Conservation (phyloP, 2,329 filamentous ascomycete species). For the Fusarium kyushuense region DNA sequence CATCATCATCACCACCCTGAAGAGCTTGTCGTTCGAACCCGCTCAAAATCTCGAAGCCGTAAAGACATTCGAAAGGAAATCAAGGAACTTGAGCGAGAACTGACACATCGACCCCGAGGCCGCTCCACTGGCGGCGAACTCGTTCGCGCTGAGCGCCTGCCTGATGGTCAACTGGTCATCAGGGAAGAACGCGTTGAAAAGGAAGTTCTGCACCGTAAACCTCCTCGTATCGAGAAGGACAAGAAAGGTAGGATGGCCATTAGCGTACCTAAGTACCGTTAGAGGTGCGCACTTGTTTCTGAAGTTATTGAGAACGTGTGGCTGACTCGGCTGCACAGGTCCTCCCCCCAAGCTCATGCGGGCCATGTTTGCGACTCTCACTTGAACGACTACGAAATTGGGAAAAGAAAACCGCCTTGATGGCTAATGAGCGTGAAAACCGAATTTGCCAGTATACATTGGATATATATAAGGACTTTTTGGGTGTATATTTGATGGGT, state of each 20-base stretch:
- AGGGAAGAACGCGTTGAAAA: slow-evolving; percentile 71
- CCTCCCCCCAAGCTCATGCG: slow-evolving; percentile 73
- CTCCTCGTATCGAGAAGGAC: slow-evolving; percentile 84
- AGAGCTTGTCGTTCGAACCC: slow-evolving; percentile 58
- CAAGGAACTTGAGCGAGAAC: slow-evolving; percentile 70
- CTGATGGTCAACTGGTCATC: slow-evolving; percentile 72
- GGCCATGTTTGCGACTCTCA: slow-evolving; percentile 78
- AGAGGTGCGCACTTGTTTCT: slow-evolving; percentile 60
- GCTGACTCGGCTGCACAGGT: slow-evolving; percentile 61
- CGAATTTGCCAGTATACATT: slow-evolving; percentile 27
- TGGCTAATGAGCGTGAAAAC: slow-evolving; percentile 10
- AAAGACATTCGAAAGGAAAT: slow-evolving; percentile 80
- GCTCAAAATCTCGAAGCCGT: slow-evolving; percentile 61
- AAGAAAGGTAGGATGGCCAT: slow-evolving; percentile 96
- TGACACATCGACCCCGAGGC: slow-evolving; percentile 53
- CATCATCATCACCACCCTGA: slow-evolving; percentile 48
- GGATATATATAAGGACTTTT: slow-evolving; percentile 8
- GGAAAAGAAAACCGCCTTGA: slow-evolving; percentile 19
- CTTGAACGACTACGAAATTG: slow-evolving; percentile 56
- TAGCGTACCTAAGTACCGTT: slow-evolving; percentile 79
- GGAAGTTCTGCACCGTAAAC: slow-evolving; percentile 65
- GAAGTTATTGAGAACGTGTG: slow-evolving; percentile 35
- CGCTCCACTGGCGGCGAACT: slow-evolving; percentile 62
- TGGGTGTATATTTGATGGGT: slow-evolving; percentile 22
- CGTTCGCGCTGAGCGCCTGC: slow-evolving; percentile 67